phyloP scores from a whole-genome alignment of 306 rosid species.

The Leucaena leucocephala region DNA sequence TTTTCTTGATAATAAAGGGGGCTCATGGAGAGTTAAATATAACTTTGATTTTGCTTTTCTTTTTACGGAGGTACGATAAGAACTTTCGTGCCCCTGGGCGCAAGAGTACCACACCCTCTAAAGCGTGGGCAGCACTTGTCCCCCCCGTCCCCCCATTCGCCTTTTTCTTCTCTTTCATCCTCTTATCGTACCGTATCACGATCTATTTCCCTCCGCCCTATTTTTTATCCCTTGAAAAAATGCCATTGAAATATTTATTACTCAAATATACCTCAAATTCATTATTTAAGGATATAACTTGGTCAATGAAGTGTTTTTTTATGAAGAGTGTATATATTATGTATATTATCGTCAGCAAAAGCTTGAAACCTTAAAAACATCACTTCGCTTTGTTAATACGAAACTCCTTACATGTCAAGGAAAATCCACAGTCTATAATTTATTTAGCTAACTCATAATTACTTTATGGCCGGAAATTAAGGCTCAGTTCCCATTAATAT shows the following conservation, averaged over 20 bases:
- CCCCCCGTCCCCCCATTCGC: neutral
- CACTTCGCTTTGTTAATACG: constrained; percentile 5
- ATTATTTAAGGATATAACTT: too few relatives aligned
- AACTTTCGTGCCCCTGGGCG: constrained; percentile 38
- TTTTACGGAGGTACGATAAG: constrained; percentile 5
- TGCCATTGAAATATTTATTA: too few relatives aligned
- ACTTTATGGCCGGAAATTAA: neutral
- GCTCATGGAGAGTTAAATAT: neutral
- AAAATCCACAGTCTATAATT: neutral
- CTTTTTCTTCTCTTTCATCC: neutral
- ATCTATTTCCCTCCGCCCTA: neutral
- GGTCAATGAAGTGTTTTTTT: neutral
- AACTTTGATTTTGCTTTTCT: neutral
- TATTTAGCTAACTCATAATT: neutral
- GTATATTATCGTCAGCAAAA: constrained; percentile 1
- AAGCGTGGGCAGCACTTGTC: constrained; percentile 33
- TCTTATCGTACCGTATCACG: neutral
- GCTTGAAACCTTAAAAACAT: neutral
- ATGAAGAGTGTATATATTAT: neutral
- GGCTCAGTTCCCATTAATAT: too few relatives aligned
- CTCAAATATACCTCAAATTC: too few relatives aligned
- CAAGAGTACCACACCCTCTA: constrained; percentile 40
- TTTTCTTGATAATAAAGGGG: neutral
- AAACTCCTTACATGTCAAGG: neutral
- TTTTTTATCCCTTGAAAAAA: too few relatives aligned